Conservation (phyloP, 805 yeast genomes). For the Suhomyces canberraensis region DNA sequence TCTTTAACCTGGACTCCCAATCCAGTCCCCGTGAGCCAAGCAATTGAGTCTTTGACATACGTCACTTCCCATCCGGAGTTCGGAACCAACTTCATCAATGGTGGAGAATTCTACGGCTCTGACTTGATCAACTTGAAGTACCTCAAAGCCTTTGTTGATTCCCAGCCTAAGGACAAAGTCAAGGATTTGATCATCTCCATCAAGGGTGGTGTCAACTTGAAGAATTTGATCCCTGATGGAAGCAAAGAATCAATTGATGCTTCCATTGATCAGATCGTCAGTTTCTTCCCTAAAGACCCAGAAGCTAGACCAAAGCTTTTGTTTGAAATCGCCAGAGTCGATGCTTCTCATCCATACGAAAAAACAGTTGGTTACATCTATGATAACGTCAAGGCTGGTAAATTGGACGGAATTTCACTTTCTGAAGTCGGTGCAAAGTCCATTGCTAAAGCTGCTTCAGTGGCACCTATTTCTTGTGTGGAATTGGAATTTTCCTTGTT, state of each 20-base stretch:
- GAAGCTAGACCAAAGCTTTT: constrained; percentile 31
- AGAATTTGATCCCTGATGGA: constrained; percentile 46
- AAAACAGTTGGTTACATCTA: constrained; percentile 55
- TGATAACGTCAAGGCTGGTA: constrained; percentile 60
- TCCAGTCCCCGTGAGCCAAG: constrained; percentile 53
- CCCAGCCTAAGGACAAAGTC: constrained; percentile 51
- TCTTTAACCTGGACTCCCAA: constrained; percentile 66
- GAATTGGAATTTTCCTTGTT: constrained; percentile 80
- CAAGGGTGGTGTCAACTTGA: constrained; percentile 58
- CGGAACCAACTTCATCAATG: constrained; percentile 57
- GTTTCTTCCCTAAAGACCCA: constrained; percentile 26
- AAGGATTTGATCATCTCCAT: constrained; percentile 56
- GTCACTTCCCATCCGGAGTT: constrained; percentile 42
- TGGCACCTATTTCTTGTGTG: constrained; percentile 59
- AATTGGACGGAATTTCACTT: constrained; percentile 66
- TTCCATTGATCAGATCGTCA: constrained; percentile 45
- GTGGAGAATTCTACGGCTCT: constrained; percentile 76
- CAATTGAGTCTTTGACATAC: constrained; percentile 49
- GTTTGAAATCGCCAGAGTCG: constrained; percentile 75
- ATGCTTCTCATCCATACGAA: constrained; percentile 52
- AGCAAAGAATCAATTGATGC: constrained; percentile 43
- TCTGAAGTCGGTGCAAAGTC: constrained; percentile 69
- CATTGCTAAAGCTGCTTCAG: constrained; percentile 53
- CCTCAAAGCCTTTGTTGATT: constrained; percentile 54
- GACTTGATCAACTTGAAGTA: constrained; percentile 51